A percentile compares a stretch with the other conserved stretches of the same genome.
Conservation (phyloP, 352 stramenopile genomes). For the Phytophthora pini region DNA sequence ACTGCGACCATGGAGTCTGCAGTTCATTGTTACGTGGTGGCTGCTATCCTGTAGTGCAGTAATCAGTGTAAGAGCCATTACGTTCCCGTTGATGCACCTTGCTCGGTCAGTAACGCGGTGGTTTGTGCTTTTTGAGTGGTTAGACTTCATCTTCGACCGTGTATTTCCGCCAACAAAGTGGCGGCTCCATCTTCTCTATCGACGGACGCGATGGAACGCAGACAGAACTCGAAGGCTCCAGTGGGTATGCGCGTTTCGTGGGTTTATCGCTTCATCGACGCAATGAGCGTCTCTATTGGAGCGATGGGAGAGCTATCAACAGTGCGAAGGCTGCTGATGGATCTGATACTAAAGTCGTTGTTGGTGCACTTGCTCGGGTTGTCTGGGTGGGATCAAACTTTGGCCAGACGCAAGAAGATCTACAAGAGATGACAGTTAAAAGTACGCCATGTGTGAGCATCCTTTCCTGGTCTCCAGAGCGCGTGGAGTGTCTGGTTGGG, state of each 20-base stretch:
- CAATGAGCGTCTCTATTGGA: conserved; percentile 58
- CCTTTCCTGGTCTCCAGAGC: conserved; percentile 40
- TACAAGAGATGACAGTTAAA: conserved; percentile 51
- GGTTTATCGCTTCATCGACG: conserved; percentile 50
- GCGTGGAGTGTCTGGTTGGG: conserved; percentile 66
- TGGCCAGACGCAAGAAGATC: conserved; percentile 30
- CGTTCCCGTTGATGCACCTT: background rate
- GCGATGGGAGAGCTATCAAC: conserved; percentile 56
- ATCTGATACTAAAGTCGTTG: conserved; percentile 27
- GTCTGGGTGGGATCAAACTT: conserved; percentile 72
- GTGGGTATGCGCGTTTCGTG: conserved; percentile 52
- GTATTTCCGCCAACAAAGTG: conserved; percentile 62
- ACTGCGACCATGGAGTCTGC: conserved; percentile 3
- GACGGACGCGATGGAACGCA: conserved; percentile 44
- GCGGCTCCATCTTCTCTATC: conserved; percentile 64
- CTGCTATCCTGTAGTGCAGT: conserved; percentile 4
- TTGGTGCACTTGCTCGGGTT: conserved; percentile 53
- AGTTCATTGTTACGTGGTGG: conserved; percentile 2
- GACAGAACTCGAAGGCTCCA: conserved; percentile 44
- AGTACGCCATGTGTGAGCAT: conserved; percentile 52
- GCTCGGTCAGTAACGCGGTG: background rate
- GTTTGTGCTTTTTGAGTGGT: background rate
- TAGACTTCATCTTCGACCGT: conserved; percentile 53
- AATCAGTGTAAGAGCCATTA: conserved; percentile 1
- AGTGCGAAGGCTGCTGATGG: conserved; percentile 28